These are phyloP conservation scores for Stagonosporopsis tanaceti DNA, from an alignment of 2,329 filamentous ascomycete species.

Conservation along the genomic window DNA sequence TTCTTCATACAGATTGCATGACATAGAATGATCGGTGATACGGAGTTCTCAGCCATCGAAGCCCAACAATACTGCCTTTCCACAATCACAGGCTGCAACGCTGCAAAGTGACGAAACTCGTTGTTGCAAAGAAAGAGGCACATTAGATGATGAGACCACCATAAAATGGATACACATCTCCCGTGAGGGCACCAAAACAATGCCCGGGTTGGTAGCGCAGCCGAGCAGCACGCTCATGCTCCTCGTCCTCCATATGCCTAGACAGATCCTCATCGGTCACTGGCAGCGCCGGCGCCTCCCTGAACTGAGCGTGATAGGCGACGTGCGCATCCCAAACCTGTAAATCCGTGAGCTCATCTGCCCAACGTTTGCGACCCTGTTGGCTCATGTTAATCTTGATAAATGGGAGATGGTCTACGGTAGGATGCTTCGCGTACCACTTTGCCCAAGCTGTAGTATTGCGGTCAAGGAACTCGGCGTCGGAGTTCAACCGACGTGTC, in stretches of 20 bases:
- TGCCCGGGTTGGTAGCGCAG: slow-evolving; percentile 4
- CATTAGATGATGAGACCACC: neutral
- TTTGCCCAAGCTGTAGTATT: slow-evolving; percentile 16
- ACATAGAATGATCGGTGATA: neutral
- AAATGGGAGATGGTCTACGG: slow-evolving; percentile 14
- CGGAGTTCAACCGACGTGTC: neutral
- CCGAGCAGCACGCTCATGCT: slow-evolving; percentile 6
- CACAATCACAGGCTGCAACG: neutral
- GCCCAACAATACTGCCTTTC: neutral
- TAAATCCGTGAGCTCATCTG: neutral
- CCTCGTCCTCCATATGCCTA: neutral
- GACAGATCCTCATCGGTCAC: neutral
- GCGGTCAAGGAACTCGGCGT: slow-evolving; percentile 17
- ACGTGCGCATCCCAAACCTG: slow-evolving; percentile 7
- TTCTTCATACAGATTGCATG: too few species aligned
- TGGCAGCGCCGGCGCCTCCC: neutral
- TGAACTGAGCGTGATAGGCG: neutral
- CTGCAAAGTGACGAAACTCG: neutral
- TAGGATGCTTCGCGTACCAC: slow-evolving; percentile 14
- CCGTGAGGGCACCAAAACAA: slow-evolving; percentile 8
- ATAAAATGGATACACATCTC: slow-evolving; percentile 11
- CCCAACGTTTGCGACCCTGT: neutral
- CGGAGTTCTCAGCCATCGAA: neutral
- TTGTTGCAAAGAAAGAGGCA: neutral
- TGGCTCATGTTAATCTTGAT: neutral